Evolutionary conservation across 495 filamentous ascomycete species (phyloP).

Genomic region (Clavariopsis aquatica): DNA sequence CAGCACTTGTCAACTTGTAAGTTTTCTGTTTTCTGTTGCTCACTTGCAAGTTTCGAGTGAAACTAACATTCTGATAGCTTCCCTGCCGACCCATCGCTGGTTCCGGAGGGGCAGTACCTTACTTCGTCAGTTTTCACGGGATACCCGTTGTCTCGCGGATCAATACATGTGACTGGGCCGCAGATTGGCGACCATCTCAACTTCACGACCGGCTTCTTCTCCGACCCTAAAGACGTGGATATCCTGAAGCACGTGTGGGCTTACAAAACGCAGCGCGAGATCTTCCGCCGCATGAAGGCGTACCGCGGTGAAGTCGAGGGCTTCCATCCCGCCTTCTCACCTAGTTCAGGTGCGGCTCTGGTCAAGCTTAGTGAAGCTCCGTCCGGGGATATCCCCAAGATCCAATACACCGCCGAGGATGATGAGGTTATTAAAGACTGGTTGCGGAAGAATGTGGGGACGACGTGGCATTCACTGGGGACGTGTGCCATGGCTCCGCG

Average conservation of each 20-base stretch:
- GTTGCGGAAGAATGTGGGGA: slow-evolving; percentile 50
- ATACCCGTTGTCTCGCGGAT: slow-evolving; percentile 60
- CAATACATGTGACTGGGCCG: slow-evolving; percentile 54
- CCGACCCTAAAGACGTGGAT: slow-evolving; percentile 36
- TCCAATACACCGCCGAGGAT: slow-evolving; percentile 56
- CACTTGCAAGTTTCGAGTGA: background rate
- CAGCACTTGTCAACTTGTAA: slow-evolving; percentile 26
- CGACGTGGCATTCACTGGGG: slow-evolving; percentile 56
- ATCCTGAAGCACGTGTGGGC: slow-evolving; percentile 51
- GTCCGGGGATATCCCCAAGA: slow-evolving; percentile 34
- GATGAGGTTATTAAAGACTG: slow-evolving; percentile 53
- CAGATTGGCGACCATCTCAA: slow-evolving; percentile 42
- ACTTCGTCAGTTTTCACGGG: slow-evolving; percentile 46
- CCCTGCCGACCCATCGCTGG: slow-evolving; percentile 39
- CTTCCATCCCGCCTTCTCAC: slow-evolving; percentile 55
- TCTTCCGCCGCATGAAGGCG: slow-evolving; percentile 54
- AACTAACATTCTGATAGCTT: slow-evolving; percentile 28
- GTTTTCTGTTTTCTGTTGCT: background rate
- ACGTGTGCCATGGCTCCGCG: slow-evolving; percentile 53
- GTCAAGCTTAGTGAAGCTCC: slow-evolving; percentile 19
- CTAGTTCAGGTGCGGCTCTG: slow-evolving; percentile 48
- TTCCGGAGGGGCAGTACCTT: slow-evolving; percentile 47
- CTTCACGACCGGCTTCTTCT: slow-evolving; percentile 47
- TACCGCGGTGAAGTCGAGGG: slow-evolving; percentile 56
- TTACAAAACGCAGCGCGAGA: slow-evolving; percentile 49